Percentiles rank a stretch among this genome's conserved stretches.
Evolutionary conservation across 2,329 filamentous ascomycete genomes (phyloP).

Genomic region (Cladosporium sp.): DNA sequence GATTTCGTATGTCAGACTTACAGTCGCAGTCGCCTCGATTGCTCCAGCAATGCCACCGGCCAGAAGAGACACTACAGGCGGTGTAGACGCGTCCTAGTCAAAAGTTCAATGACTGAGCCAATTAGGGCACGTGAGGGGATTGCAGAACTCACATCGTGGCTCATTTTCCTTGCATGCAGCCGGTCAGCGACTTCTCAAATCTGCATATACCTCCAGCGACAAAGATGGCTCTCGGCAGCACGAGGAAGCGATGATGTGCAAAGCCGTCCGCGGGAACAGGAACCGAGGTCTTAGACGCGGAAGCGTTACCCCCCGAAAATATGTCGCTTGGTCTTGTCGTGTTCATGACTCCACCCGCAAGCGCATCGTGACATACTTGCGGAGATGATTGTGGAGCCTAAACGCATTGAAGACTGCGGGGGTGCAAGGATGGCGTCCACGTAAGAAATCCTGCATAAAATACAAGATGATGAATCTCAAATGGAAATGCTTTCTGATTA

Average conservation of each 20-base stretch:
- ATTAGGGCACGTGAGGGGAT: background rate
- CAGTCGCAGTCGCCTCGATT: conserved; percentile 30
- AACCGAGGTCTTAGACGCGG: conserved; percentile 10
- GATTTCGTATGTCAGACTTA: conserved; percentile 13
- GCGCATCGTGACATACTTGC: no score
- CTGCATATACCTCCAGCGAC: background rate
- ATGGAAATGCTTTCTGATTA: no score
- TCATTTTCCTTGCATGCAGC: background rate
- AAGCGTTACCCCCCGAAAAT: no score
- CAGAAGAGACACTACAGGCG: conserved; percentile 31
- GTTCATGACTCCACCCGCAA: no score
- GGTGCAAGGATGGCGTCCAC: no score
- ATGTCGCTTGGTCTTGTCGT: no score
- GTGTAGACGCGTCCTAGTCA: conserved; percentile 21
- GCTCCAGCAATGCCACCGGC: conserved; percentile 34
- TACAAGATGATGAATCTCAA: no score
- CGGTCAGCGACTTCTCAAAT: background rate
- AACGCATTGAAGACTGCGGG: no score
- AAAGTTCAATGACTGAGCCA: background rate
- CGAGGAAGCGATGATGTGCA: no score
- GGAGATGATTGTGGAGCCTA: no score
- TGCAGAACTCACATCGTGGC: conserved; percentile 2
- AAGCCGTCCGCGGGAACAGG: background rate
- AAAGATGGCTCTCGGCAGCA: no score
- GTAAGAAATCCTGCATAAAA: no score